Base-by-base conservation (phyloP, 208 protist genomes). In the Leishmania amazonensis region DNA sequence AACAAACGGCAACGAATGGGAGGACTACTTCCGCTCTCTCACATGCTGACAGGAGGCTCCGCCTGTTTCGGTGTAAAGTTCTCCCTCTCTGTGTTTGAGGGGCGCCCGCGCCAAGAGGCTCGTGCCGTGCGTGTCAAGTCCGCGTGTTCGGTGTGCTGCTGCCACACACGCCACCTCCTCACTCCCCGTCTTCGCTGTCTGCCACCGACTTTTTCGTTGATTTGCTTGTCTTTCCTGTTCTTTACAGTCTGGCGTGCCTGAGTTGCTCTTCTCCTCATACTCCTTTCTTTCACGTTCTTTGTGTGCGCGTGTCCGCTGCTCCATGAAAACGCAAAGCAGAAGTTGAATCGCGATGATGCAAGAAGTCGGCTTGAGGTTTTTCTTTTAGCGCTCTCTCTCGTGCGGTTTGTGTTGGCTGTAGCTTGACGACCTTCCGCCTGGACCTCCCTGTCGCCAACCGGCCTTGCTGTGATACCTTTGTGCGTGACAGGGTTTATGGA, bases 1-100 rank as follows among this genome's bases (percentile, higher is more conserved):
- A 31, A 80, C 78, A 24, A 81, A 92, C 57, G 40, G 81, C 13
- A 85, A 84, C n/a, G 93, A 94, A 70, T 94, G 89, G 91, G 92
- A 95, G 57, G 86, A 89, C 62, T 95, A 97, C 81, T 97, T 92
- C 60, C 21, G 77, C 31, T 90, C 85, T 42, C 85, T 93, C 15
- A 87, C 40, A 47, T 83, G 38, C 38, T 78, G 75, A 78, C 9
- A 13, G 54, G n/a, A 58, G 2, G 28, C 72, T 57, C 24, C 11
- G 31, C 64, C 31, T 53, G 54, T 76, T 40, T 28, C 15, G 31
- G 21, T 49, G 67, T 28, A 21, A 49, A 40, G 15, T 19, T 35
- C 15, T 1, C 17, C 11, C n/a, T 71, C 40, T 6, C 4, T 49
- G 40, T 15, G 17, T 19, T 28, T n/a, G 40, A 19, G 35, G n/a